Evolutionary conservation across 179 eudicot genomes (phyloP), one percentile per base, ranked within the genome.

Genomic region (Gypsophila paniculata): DNA sequence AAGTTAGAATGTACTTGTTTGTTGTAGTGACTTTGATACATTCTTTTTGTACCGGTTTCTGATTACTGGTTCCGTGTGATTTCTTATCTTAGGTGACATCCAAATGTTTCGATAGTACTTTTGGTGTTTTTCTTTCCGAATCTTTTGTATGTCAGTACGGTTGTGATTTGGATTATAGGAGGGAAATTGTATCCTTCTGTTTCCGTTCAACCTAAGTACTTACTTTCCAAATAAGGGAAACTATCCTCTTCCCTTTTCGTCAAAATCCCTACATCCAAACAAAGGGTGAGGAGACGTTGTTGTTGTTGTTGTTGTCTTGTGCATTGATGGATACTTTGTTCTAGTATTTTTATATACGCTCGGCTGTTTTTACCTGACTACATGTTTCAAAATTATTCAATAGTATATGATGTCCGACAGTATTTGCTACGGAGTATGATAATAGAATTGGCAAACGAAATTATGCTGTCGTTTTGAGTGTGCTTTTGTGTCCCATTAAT

Each of bases 1-100:
- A 62, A 12, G 67, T 36, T 14, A 17, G 48, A 48, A n/a, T 66
- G 57, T 66, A 48, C 34, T 26, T 25, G 26, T 15, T 26, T 25
- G 32, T 26, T 51, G 55, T 60, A 29, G 71, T 65, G 44, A 65
- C 32, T 8, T 65, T 34, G 36, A 62, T n/a, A 62, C n/a, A n/a
- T n/a, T n/a, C n/a, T n/a, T n/a, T n/a, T n/a, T n/a, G n/a, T n/a
- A n/a, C n/a, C n/a, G n/a, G n/a, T n/a, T n/a, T n/a, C n/a, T n/a
- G n/a, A n/a, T 62, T 19, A 19, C 1, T 19, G 10, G 36, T 26
- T 17, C 22, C 57, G 14, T 48, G 12, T 39, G 44, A 2, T 8
- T 2, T 39, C 44, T 54, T 6, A 8, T 54, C 0, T 54, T 54
- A n/a, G 21, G 60, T 25, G 22, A 54, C 60, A 22, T 54, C 60